These are phyloP conservation scores for Aspergillus niger DNA, from an alignment of 2,329 filamentous ascomycete genomes.

Conservation along the genomic window DNA sequence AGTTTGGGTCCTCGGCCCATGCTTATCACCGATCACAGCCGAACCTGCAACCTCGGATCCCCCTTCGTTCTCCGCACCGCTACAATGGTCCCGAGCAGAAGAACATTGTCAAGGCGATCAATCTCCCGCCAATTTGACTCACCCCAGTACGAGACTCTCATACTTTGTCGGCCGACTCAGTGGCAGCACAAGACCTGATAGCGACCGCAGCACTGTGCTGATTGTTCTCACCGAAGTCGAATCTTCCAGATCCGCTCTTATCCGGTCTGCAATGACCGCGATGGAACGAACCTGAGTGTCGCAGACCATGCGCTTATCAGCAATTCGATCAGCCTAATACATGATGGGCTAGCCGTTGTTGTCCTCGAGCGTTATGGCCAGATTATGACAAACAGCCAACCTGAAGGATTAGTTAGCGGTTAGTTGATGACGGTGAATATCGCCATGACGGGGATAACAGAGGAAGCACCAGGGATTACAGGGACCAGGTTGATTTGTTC, in stretches of 20 bases:
- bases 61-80: conserved; percentile 21
- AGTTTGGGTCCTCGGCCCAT: not conserved
- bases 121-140: conserved; percentile 57
- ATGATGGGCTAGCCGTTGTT: no score
- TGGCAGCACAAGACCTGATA: conserved; percentile 60
- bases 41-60: conserved; percentile 22
- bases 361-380: no score
- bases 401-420: no score
- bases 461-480: no score
- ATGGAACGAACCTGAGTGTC: conserved; percentile 37
- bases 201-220: conserved; percentile 28
- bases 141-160: conserved; percentile 58
- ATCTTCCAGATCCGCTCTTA: conserved; percentile 62
- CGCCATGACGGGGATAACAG: no score
- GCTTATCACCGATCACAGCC: conserved; percentile 10
- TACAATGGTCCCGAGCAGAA: conserved; percentile 44
- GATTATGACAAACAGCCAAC: no score
- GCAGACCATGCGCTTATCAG: no score
- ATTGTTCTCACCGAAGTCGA: conserved; percentile 67
- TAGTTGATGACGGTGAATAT: no score
- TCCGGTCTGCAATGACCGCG: conserved; percentile 63
- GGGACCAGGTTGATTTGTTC: no score
- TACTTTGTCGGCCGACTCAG: conserved; percentile 63
- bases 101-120: conserved; percentile 52
- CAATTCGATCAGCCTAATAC: no score